A percentile compares a stretch with the other conserved stretches of the same genome.
Evolutionary conservation across 495 filamentous ascomycete species (phyloP).

Genomic region (Filosporella fistucella): DNA sequence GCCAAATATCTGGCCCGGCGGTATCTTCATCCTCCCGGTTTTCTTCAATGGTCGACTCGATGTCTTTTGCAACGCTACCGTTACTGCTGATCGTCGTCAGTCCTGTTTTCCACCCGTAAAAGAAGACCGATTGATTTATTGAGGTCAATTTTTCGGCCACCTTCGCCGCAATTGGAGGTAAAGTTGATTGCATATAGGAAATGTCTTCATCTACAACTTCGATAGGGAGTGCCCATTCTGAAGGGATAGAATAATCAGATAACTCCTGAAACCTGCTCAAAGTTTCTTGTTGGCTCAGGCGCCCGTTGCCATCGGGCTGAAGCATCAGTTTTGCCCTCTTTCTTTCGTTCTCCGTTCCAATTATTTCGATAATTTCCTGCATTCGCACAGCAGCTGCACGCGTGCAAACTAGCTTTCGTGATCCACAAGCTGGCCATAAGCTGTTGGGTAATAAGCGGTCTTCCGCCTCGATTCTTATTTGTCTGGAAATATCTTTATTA

Average conservation of each 20-base stretch:
- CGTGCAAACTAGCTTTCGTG: constrained; percentile 54
- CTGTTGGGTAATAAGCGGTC: constrained; percentile 54
- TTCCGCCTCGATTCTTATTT: constrained; percentile 59
- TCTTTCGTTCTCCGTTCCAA: constrained; percentile 61
- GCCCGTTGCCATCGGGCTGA: constrained; percentile 10
- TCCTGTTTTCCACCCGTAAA: constrained; percentile 60
- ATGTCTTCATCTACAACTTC: constrained; percentile 22
- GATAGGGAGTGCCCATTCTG: constrained; percentile 26
- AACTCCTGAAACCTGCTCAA: constrained; percentile 22
- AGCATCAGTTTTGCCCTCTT: constrained; percentile 51
- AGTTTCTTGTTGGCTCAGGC: constrained; percentile 1
- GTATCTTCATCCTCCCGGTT: constrained; percentile 26
- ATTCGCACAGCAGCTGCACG: constrained; percentile 57
- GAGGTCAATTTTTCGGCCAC: constrained; percentile 44
- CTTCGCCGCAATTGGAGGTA: constrained; percentile 16
- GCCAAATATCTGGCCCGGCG: constrained; percentile 54
- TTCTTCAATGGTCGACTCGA: constrained; percentile 48
- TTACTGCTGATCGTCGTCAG: constrained; percentile 67
- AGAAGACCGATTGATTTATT: constrained; percentile 64
- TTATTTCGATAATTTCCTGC: constrained; percentile 60
- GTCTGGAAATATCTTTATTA: constrained; percentile 53
- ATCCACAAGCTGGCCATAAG: constrained; percentile 58
- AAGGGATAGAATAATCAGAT: constrained; percentile 23
- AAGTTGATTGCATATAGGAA: constrained; percentile 1
- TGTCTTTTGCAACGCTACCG: constrained; percentile 55